Base-by-base conservation (phyloP, 257 asterid species). In the Jasminum sambac region DNA sequence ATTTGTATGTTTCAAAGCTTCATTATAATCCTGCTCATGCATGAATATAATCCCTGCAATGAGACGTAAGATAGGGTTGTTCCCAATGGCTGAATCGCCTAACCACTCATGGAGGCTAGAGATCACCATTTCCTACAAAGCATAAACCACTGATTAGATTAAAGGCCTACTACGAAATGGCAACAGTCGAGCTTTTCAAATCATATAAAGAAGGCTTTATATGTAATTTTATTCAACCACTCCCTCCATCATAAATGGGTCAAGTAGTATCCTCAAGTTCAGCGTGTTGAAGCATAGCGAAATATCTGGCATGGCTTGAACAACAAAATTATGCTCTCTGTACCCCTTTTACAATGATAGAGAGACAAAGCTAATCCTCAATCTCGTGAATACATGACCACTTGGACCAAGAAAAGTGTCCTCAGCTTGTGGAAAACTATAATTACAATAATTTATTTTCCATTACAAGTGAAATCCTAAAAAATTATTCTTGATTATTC, bases 21-120 rank as follows among this genome's bases (percentile, higher is more conserved):
- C 99, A 70, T 83, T 87, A 67, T 85, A 94, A 77, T 91, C 98
- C 82, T 94, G 98, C 73, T 93, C 98, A 13, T 93, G 96, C 81
- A 71, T 80, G 90, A 87, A 94, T 69, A 94, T 73, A 48, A 80
- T 89, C 72, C 99, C 99, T 24, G 96, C 96, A 58, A 94, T 78
- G 43, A 94, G 96, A 64, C 98, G 91, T 61, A 91, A 80, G 69
- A 79, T 85, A 76, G 96, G 87, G 80, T 94, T 91, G 88, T 78
- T 89, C 72, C 90, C 99, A 78, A 91, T 85, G 64, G 96, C 96
- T 67, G 96, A 87, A 78, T 94, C 99, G 8, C 80, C 96, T 68
- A 93, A 82, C 96, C 88, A 88, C 83, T 89, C 99, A 55, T 76
- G 90, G 66, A 91, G 93, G 78, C 95, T 79, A 9, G 99, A 67